Conservation (phyloP, 257 asterid genomes). For the Solanum chilense region DNA sequence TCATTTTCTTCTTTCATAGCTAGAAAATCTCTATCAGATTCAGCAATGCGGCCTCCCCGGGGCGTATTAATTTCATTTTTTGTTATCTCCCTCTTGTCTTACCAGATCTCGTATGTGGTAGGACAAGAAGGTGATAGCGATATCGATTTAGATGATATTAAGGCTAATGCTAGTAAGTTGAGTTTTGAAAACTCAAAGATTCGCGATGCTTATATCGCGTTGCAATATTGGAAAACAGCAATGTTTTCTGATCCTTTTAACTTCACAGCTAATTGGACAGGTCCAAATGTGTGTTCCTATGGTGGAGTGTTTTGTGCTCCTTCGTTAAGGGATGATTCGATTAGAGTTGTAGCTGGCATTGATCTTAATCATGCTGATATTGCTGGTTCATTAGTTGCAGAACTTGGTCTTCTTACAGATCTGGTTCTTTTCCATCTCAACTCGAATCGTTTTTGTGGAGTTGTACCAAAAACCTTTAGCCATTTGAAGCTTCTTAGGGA, state of each 20-base stretch:
- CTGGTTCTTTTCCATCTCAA: conserved; percentile 60
- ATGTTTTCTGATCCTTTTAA: conserved; percentile 64
- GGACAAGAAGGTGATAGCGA: conserved; percentile 13
- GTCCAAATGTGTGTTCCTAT: conserved; percentile 51
- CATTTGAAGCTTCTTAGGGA: conserved; percentile 35
- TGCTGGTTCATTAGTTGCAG: conserved; percentile 57
- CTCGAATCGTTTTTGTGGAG: conserved; percentile 64
- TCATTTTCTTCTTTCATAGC: neutral
- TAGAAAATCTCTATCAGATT: neutral
- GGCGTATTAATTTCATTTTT: neutral
- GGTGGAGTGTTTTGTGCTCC: conserved; percentile 46
- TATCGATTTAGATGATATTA: conserved; percentile 3
- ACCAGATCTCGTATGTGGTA: conserved; percentile 17
- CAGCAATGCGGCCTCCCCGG: conserved; percentile 3
- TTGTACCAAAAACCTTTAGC: conserved; percentile 31
- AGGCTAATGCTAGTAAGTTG: conserved; percentile 2
- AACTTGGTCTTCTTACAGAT: conserved; percentile 52
- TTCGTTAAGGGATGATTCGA: conserved; percentile 23
- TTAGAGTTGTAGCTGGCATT: conserved; percentile 54
- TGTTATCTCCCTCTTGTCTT: neutral
- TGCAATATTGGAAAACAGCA: conserved; percentile 59
- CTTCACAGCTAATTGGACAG: conserved; percentile 52
- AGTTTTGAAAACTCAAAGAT: conserved; percentile 44
- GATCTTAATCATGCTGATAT: conserved; percentile 73
- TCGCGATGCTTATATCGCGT: conserved; percentile 46